Evolutionary conservation across 805 yeast species (phyloP).

Genomic region (Torulaspora indica): DNA sequence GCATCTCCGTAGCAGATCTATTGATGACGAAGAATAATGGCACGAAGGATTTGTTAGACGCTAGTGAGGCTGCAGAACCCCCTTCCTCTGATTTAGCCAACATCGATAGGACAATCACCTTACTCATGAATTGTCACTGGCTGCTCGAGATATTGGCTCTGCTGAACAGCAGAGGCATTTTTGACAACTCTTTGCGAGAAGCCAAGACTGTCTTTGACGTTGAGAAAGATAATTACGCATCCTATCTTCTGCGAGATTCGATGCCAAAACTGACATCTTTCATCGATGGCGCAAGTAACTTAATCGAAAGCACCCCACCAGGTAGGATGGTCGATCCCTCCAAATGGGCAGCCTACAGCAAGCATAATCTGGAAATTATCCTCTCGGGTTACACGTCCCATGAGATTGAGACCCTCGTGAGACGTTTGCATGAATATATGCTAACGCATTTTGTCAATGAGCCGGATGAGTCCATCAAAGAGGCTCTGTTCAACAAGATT

Average conservation of each 20-base stretch:
- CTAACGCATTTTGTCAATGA: constrained; percentile 46
- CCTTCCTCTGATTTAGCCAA: constrained; percentile 12
- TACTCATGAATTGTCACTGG: constrained; percentile 53
- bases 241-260: constrained; percentile 45
- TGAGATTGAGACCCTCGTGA: constrained; percentile 53
- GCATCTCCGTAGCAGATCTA: constrained; percentile 9
- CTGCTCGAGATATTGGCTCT: constrained; percentile 40
- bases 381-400: constrained; percentile 51
- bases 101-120: constrained; percentile 41
- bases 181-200: constrained; percentile 21
- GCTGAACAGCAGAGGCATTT: constrained; percentile 18
- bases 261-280: constrained; percentile 67
- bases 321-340: constrained; percentile 42
- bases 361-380: constrained; percentile 54
- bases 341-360: constrained; percentile 60
- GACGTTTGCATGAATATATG: constrained; percentile 52
- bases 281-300: constrained; percentile 56
- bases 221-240: constrained; percentile 43
- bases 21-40: constrained; percentile 7
- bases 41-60: constrained; percentile 4
- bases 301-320: constrained; percentile 37
- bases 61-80: constrained; percentile 2
- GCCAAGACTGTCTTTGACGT: constrained; percentile 30
- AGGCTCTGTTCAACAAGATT: constrained; percentile 52
- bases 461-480: constrained; percentile 25